Conservation (phyloP, 2,329 filamentous ascomycete species). For the Spiromastix sp. region DNA sequence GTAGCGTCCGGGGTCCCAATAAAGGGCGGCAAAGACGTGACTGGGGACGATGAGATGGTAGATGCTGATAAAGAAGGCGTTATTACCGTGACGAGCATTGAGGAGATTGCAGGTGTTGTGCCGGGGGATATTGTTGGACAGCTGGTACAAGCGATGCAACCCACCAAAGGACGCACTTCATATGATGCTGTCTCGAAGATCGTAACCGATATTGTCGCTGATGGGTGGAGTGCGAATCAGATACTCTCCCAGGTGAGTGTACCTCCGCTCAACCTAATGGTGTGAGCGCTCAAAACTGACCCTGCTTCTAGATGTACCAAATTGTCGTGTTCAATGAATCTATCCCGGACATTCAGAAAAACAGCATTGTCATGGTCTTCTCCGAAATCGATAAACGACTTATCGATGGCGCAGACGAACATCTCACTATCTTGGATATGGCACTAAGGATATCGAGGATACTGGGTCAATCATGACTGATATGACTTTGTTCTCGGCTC, state of each 20-base stretch:
- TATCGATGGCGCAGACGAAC: conserved; percentile 90
- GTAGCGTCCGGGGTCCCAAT: conserved; percentile 53
- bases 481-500: too few species aligned
- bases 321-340: conserved; percentile 72
- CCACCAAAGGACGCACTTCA: conserved; percentile 50
- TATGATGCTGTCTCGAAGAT: conserved; percentile 68
- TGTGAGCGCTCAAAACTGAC: not conserved
- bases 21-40: conserved; percentile 36
- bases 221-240: conserved; percentile 93
- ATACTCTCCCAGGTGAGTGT: conserved; percentile 62
- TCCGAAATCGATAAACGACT: conserved; percentile 91
- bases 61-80: conserved; percentile 34
- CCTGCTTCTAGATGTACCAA: conserved; percentile 58
- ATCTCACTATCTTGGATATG: conserved; percentile 80
- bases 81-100: conserved; percentile 69
- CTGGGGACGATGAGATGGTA: conserved; percentile 50
- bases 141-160: conserved; percentile 66
- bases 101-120: conserved; percentile 95
- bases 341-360: conserved; percentile 77
- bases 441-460: conserved; percentile 70
- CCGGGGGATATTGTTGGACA: conserved; percentile 61
- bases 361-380: conserved; percentile 77
- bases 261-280: not conserved
- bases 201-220: conserved; percentile 83
- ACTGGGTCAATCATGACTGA: conserved; percentile 34